phyloP scores from a whole-genome alignment of 441 rosid species.

The Kokia cookei region DNA sequence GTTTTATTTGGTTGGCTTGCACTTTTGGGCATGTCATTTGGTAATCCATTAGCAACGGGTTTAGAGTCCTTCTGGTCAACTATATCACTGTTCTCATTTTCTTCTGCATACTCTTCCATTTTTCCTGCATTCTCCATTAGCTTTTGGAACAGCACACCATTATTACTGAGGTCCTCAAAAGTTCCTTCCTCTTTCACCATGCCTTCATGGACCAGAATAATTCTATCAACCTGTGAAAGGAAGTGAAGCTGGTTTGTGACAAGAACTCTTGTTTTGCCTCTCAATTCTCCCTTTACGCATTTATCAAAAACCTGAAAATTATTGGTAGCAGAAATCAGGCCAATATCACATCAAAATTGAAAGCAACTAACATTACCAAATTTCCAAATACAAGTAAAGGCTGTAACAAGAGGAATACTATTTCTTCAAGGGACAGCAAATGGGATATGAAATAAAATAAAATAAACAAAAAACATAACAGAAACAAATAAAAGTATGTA shows the following conservation, averaged over 20 bases:
- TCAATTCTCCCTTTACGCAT: constrained; percentile 79
- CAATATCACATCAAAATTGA: background rate
- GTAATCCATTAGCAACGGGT: constrained; percentile 50
- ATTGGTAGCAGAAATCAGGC: constrained; percentile 15
- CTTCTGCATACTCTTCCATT: constrained; percentile 83
- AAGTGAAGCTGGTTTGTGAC: constrained; percentile 97
- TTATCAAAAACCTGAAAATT: constrained; percentile 76
- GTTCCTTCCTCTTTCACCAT: constrained; percentile 86
- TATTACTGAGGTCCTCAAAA: constrained; percentile 74
- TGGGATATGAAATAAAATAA: background rate
- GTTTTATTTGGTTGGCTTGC: constrained; percentile 37
- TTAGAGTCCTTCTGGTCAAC: constrained; percentile 32
- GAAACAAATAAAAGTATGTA: background rate
- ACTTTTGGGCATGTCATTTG: constrained; percentile 31
- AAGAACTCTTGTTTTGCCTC: constrained; percentile 85
- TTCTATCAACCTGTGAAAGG: constrained; percentile 88
- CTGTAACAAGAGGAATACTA: background rate
- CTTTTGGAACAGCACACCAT: constrained; percentile 69
- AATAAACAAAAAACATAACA: background rate
- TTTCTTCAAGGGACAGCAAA: background rate
- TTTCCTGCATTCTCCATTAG: constrained; percentile 99
- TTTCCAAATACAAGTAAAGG: constrained; percentile 1
- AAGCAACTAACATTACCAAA: constrained; percentile 5
- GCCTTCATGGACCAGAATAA: constrained; percentile 83
- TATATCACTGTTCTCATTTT: constrained; percentile 40